Conservation (phyloP, 2,329 filamentous ascomycete species). For the Trematosphaeria pertusa region DNA sequence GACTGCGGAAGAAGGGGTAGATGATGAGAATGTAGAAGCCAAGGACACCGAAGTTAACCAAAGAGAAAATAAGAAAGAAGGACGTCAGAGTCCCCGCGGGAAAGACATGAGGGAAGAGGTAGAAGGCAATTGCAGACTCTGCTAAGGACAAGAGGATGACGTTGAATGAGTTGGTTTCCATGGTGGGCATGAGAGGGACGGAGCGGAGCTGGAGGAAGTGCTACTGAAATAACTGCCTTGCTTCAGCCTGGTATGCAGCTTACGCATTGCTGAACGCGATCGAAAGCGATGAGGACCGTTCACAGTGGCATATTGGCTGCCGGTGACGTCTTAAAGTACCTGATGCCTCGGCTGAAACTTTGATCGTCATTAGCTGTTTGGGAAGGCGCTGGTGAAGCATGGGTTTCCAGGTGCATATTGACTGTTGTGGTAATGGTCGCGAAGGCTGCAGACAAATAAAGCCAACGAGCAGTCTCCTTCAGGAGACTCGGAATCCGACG, state of each 20-base stretch:
- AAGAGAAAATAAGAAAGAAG: constrained; percentile 24
- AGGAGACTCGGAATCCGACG: too few relatives aligned
- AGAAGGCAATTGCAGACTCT: constrained; percentile 27
- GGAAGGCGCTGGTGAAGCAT: too few relatives aligned
- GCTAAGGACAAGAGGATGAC: constrained; percentile 22
- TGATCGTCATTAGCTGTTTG: too few relatives aligned
- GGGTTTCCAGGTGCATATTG: too few relatives aligned
- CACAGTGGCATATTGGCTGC: not conserved
- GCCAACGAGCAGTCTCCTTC: too few relatives aligned
- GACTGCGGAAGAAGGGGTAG: constrained; percentile 49
- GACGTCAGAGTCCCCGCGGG: constrained; percentile 18
- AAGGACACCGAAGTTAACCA: constrained; percentile 25
- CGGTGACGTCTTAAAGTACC: not conserved
- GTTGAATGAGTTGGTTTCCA: constrained; percentile 24
- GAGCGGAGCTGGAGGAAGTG: too few relatives aligned
- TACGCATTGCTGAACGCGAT: not conserved
- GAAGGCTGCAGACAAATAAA: too few relatives aligned
- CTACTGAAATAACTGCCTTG: too few relatives aligned
- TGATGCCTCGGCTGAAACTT: constrained; percentile 1
- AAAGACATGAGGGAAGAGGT: constrained; percentile 28
- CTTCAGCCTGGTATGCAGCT: constrained; percentile 2
- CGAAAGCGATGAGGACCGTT: too few relatives aligned
- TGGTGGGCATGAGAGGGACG: too few relatives aligned
- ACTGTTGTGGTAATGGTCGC: too few relatives aligned
- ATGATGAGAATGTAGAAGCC: constrained; percentile 31